Base-by-base conservation (phyloP, 2,329 filamentous ascomycete genomes). In the Cladophialophora chaetospira region DNA sequence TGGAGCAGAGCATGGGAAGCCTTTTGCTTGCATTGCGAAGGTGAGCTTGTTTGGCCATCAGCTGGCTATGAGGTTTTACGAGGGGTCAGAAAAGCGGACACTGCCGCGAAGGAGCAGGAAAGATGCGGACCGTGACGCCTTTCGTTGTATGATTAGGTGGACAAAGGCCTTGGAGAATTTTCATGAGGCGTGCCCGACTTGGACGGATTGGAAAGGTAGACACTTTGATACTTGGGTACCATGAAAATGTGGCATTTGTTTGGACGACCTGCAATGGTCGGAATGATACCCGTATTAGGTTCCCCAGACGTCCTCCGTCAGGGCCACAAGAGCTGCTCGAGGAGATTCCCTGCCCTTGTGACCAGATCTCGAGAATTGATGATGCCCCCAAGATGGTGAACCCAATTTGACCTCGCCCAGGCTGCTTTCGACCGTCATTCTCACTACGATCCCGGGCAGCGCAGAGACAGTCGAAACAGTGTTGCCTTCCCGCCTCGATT, bases 31-130 rank as follows among this genome's bases (percentile, higher is more conserved):
- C 44, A 43, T 45, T 36, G 43, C 13, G 23, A 15, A 11, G 42
- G 42, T 21, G n/a, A 19, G 54, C 31, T 57, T 28, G 17, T n/a
- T 44, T 28, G 46, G 48, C 21, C 31, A 40, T 44, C 17, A 33
- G 25, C 19, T 48, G 40, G 11, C 50, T 35, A 62, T 62, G 55
- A 59, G 29, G 40, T 42, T 51, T 58, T 45, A 55, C 33, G 55
- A 53, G 44, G 53, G 26, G 42, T 47, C 23, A 23, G 47, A 23
- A 49, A 23, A 36, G 46, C 42, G 42, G 42, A 44, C 23, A 25
- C 15, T n/a, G 40, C 10, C 19, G 38, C 10, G 28, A 19, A 46
- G 38, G 19, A 26, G 6, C 4, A 38, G 23, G 49, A 47, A 42
- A 45, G 42, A 25, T 10, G 29, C 28, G 33, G 6, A 17, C 38